These are phyloP conservation scores for Pachysandra terminalis DNA, from an alignment of 164 flowering plant genomes.

Conservation along the genomic window DNA sequence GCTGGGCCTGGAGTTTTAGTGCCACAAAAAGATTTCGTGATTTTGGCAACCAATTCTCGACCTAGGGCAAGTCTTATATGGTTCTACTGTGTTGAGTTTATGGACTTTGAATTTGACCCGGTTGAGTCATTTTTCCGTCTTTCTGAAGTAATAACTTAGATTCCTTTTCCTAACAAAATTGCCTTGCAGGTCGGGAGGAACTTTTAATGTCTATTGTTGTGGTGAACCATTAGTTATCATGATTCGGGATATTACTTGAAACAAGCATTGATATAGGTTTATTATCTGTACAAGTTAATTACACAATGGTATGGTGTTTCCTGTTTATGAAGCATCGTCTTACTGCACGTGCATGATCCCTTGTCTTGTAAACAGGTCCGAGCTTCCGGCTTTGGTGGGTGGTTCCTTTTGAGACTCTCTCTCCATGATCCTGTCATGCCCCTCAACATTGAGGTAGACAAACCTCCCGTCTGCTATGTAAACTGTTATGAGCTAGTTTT, in stretches of 20 bases:
- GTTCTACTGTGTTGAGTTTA: background rate
- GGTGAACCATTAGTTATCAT: background rate
- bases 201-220: background rate
- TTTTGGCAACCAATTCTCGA: background rate
- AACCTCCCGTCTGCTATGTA: background rate
- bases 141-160: too few species aligned
- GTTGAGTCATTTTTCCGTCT: background rate
- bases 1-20: background rate
- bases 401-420: constrained; percentile 95
- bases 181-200: background rate
- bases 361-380: constrained; percentile 48
- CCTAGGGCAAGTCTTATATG: background rate
- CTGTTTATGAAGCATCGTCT: background rate
- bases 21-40: background rate
- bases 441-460: constrained; percentile 84
- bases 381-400: constrained; percentile 89
- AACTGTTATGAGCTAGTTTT: background rate
- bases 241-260: too few species aligned
- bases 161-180: background rate
- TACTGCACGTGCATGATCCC: background rate
- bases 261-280: too few species aligned
- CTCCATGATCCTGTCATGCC: constrained; percentile 99
- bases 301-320: background rate
- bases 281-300: too few species aligned
- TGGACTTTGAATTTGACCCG: background rate